These are phyloP conservation scores for Nevesoporus exiguus DNA, from an alignment of 768 basidiomycete genomes.

Conservation along the genomic window DNA sequence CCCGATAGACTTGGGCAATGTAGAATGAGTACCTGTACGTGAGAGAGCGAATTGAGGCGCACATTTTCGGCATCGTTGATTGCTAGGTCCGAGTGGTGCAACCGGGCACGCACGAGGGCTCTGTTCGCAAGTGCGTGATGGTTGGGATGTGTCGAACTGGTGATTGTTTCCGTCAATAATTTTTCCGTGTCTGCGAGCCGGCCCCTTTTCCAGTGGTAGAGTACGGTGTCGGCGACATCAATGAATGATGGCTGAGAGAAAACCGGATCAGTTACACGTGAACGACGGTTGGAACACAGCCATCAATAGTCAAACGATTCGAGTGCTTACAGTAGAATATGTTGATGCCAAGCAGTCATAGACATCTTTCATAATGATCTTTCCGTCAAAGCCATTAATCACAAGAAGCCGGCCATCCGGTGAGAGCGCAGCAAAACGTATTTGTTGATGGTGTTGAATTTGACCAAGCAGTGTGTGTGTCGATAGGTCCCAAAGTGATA, in stretches of 20 bases:
- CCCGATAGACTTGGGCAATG: not conserved
- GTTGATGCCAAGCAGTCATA: not conserved
- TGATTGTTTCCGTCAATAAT: not conserved
- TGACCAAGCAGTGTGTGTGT: not conserved
- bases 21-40: not conserved
- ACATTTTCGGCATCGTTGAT: too few relatives aligned
- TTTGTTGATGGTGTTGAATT: not conserved
- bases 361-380: not conserved
- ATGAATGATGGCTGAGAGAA: not conserved
- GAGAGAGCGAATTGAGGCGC: too few relatives aligned
- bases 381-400: not conserved
- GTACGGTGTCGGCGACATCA: not conserved
- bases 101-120: not conserved
- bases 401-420: not conserved
- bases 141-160: not conserved
- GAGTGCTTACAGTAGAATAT: too few relatives aligned
- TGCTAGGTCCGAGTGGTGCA: too few relatives aligned
- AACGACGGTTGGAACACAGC: too few relatives aligned
- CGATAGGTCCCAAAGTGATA: not conserved
- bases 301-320: too few relatives aligned
- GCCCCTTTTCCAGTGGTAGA: not conserved
- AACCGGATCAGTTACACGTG: too few relatives aligned
- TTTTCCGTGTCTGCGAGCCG: not conserved
- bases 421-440: not conserved
- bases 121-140: not conserved